phyloP scores from a whole-genome alignment of 805 yeast species.

The Lipomyces oligophaga region DNA sequence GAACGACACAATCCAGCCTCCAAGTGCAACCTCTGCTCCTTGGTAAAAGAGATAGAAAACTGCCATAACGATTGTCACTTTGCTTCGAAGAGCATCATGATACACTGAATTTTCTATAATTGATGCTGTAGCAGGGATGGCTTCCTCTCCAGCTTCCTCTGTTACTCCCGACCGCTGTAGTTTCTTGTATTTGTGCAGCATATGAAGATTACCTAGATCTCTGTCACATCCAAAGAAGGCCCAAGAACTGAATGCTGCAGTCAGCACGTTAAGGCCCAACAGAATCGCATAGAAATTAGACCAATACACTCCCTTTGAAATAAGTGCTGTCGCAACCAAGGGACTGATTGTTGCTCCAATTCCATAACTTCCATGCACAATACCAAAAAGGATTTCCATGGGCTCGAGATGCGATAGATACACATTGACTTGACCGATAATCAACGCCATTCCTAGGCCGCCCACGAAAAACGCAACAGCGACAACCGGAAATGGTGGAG shows the following conservation, averaged over 20 bases:
- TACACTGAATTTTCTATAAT: constrained; percentile 2
- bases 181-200: constrained; percentile 17
- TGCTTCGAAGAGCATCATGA: constrained; percentile 3
- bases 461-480: constrained; percentile 53
- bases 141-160: background rate
- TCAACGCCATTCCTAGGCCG: constrained; percentile 54
- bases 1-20: constrained; percentile 68
- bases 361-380: constrained; percentile 67
- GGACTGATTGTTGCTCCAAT: constrained; percentile 70
- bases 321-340: constrained; percentile 55
- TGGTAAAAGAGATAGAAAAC: constrained; percentile 56
- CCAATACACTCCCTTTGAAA: constrained; percentile 52
- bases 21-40: constrained; percentile 66
- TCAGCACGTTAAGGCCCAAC: constrained; percentile 40
- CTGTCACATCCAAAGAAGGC: constrained; percentile 41
- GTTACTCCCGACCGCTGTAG: background rate
- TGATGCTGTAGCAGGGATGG: background rate
- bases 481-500: constrained; percentile 48
- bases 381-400: constrained; percentile 57
- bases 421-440: constrained; percentile 50
- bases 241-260: constrained; percentile 38
- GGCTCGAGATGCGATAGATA: constrained; percentile 48
- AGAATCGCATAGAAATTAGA: constrained; percentile 51
- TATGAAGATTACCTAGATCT: constrained; percentile 18
- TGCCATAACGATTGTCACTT: constrained; percentile 45